Evolutionary conservation across 2,329 filamentous ascomycete genomes (phyloP), one percentile per base, ranked within the genome.

Genomic region (Aspergillus sp.): DNA sequence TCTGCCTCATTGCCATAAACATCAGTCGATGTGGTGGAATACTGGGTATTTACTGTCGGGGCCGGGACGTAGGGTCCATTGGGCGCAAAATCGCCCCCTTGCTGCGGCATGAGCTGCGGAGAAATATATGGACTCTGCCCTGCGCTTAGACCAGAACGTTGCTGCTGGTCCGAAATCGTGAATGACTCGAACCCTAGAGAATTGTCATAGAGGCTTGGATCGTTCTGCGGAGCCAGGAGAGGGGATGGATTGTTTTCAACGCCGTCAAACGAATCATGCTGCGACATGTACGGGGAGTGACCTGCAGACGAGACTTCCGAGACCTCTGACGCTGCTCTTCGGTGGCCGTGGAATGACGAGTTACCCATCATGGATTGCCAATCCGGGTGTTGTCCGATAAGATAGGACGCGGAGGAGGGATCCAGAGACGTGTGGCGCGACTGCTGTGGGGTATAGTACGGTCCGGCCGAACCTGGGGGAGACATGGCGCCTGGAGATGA

Each of bases 231-330:
- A 29, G 75, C 71, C 40, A 94, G 74, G 59, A 91, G 75, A 1
- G 89, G 89, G 5, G 88, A 95, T 39, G 84, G 80, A 35, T 58
- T 80, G 71, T 41, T 75, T 66, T 82, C 74, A 32, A 73, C 68
- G n/a, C 68, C 61, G 13, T 94, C 86, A 51, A 93, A 93, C 42
- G 68, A 75, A 49, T 95, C 88, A 39, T 82, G 72, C 45, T 81
- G 81, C 16, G 73, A 74, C 36, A 94, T 63, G 51, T 85, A 86
- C 3, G 89, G 89, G 12, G 89, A 95, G 15, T 80, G 82, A 14
- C 83, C 79, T 11, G 80, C 83, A 12, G 86, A 93, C 2, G 75
- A 94, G 4, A 94, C 80, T 45, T 95, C 89, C 2, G 86, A 94
- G 50, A 81, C 86, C 47, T 95, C 89, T n/a, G 88, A 95, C 1